Evolutionary conservation across 1,284 basidiomycete species (phyloP), one percentile per base, ranked within the genome.

Genomic region (Trametes sp.): DNA sequence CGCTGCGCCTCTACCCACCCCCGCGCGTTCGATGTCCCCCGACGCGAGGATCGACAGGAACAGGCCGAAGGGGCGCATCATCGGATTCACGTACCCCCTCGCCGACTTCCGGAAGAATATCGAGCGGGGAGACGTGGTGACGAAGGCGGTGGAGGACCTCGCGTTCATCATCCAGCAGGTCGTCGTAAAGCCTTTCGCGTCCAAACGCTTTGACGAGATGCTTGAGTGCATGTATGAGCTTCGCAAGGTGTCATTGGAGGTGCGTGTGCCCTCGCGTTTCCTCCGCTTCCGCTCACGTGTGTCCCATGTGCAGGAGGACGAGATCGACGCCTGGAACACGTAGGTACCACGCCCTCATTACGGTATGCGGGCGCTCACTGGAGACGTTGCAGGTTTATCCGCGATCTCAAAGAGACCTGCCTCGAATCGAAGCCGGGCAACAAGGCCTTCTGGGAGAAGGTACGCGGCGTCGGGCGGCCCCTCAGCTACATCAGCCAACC

Each of bases 141-240:
- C 83, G 26, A 94, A 96, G 75, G 92, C 92, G 0, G 89, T 94
- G 11, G 85, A 90, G 70, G 94, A 96, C 75, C 75, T 96, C 33
- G 86, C 81, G 13, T 80, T 75, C 19, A 89, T 94, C 2, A 85
- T 96, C 46, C 80, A 80, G 62, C 90, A 94, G 71, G 84, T 94
- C 55, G 82, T 92, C 14, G 74, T 83, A 59, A 80, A 81, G 29
- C 91, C 91, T 26, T 95, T 95, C 75, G 84, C 90, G 38, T 79
- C 76, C 45, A 81, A 87, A 68, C 82, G 93, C 59, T 81, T 81
- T 49, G 78, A 80, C 13, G 91, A 95, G 72, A 82, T 95, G 76
- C 59, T 94, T 31, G 84, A 89, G 49, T 95, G 93, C 75, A 80
- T 96, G 82, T 77, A 77, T 66, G 82, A 77, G 51, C 76, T 95